A percentile compares a stretch with the other conserved stretches of the same genome.
These are phyloP conservation scores for Zygoascus biomembranicola DNA, from an alignment of 805 yeast genomes.

Conservation along the genomic window DNA sequence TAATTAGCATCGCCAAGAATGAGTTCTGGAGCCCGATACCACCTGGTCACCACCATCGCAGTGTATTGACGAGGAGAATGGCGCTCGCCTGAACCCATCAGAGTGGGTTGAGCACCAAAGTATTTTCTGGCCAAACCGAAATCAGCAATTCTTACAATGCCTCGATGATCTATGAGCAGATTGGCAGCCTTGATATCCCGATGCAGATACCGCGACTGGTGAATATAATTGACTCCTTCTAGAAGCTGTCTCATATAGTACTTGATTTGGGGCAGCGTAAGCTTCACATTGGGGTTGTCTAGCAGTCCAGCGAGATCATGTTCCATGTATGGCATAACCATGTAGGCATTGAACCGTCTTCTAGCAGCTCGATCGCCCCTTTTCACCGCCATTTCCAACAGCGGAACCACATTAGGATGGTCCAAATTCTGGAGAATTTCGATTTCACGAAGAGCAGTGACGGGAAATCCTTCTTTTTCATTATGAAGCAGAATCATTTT, in stretches of 20 bases:
- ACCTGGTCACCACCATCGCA: constrained; percentile 82
- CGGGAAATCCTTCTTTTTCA: constrained; percentile 74
- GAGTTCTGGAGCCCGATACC: constrained; percentile 97
- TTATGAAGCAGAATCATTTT: constrained; percentile 76
- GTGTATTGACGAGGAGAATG: constrained; percentile 37
- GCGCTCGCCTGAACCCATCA: constrained; percentile 31
- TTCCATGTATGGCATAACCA: constrained; percentile 89
- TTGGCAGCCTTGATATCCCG: constrained; percentile 97
- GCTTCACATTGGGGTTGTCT: constrained; percentile 61
- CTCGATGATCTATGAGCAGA: constrained; percentile 66
- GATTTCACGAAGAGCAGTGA: constrained; percentile 91
- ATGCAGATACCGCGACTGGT: constrained; percentile 53
- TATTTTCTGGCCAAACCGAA: constrained; percentile 85
- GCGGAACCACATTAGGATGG: constrained; percentile 65
- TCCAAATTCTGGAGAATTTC: constrained; percentile 62
- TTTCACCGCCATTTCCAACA: constrained; percentile 71
- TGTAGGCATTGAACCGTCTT: constrained; percentile 47
- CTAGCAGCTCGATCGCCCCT: constrained; percentile 23
- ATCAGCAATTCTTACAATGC: constrained; percentile 84
- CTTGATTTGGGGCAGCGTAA: constrained; percentile 66
- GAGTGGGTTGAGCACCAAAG: constrained; percentile 51
- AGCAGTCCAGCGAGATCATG: constrained; percentile 85
- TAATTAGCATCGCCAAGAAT: constrained; percentile 77
- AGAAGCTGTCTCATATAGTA: constrained; percentile 73
- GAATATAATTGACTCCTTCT: constrained; percentile 75